Evolutionary conservation across 2,329 filamentous ascomycete species (phyloP), one percentile per base, ranked within the genome.

Genomic region (Tothia fuscella): DNA sequence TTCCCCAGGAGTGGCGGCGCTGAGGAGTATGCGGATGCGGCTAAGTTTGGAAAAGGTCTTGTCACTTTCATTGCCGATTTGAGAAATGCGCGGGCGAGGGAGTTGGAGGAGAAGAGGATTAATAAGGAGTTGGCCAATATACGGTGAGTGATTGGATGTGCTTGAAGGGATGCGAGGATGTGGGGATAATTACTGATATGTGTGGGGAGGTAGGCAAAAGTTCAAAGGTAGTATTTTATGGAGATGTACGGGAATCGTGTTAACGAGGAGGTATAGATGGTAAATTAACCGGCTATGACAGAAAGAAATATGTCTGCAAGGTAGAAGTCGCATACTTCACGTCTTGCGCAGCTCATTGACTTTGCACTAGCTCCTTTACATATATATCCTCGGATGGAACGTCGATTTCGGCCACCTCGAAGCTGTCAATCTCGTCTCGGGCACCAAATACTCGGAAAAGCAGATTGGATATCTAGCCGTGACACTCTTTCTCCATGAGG

Each of bases 271-370:
- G n/a, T n/a, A n/a, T n/a, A 78, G 84, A 91, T 61, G 88, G 87
- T 49, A 91, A 74, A 57, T 69, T 98, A 45, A 94, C 82, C 58
- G 93, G 91, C 50, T 98, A 98, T 59, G 87, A 95, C 70, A 95
- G 93, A 72, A 98, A 98, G 75, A 98, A 98, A 82, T 98, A 98
- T 60, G 91, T 98, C 51, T 98, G 91, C 84, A 98, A 98, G n/a
- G n/a, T n/a, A n/a, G n/a, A n/a, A n/a, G n/a, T n/a, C 70, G 74
- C 78, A 65, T 42, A 59, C 40, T 5, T 41, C 16, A 9, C 17
- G 14, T 30, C 35, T 38, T 12, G 9, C 7, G 21, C 17, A 32
- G 10, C 6, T 16, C 22, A 42, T 33, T 6, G 26, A 50, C 76
- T n/a, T n/a, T n/a, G n/a, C n/a, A n/a, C n/a, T n/a, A n/a, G 78